Base-by-base conservation (phyloP, 352 stramenopile species). In the Phytophthora palmivora region DNA sequence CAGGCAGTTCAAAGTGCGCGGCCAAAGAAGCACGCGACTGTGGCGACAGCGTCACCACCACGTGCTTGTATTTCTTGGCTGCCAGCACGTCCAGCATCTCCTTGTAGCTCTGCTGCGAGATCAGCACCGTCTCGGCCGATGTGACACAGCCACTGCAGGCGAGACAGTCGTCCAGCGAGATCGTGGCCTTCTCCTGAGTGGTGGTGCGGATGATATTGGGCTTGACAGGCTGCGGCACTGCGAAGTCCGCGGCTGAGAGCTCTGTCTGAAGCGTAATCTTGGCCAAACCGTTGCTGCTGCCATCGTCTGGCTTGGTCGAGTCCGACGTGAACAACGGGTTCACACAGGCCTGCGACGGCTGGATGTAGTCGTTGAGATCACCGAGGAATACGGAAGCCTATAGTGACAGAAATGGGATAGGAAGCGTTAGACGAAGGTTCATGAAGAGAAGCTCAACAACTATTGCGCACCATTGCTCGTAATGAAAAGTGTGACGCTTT, bases 101-200 rank as follows among this genome's bases (percentile, higher is more conserved):
- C 54, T 92, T 78, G 38, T 75, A 95, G 73, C 97, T 98, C 69
- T 98, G 94, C 65, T 98, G 90, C 45, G 97, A 97, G 72, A 99
- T 95, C 11, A 99, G 78, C n/a, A 99, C 95, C n/a, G 96, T 97
- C 82, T 99, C 97, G 2, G 97, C 95, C n/a, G 96, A 98, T 50
- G 97, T 99, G 45, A 99, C 95, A 68, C 97, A 99, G 50, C 97
- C 97, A 21, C 88, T 98, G 79, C 97, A 99, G 1, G 97, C 96
- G 36, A 99, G 90, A 62, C 97, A 99, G 78, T 99, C 97, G 34
- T 97, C 93, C 19, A 99, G 85, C 44, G 95, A 98, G 41, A 98
- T 96, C 8, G 89, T 96, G 6, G 94, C 94, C 46, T 96, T 95
- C 65, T 96, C 81, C 52, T 89, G 68, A 33, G 67, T 74, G 8